Evolutionary conservation across 2,329 filamentous ascomycete species (phyloP).

Genomic region (Fragosphaeria purpurea): DNA sequence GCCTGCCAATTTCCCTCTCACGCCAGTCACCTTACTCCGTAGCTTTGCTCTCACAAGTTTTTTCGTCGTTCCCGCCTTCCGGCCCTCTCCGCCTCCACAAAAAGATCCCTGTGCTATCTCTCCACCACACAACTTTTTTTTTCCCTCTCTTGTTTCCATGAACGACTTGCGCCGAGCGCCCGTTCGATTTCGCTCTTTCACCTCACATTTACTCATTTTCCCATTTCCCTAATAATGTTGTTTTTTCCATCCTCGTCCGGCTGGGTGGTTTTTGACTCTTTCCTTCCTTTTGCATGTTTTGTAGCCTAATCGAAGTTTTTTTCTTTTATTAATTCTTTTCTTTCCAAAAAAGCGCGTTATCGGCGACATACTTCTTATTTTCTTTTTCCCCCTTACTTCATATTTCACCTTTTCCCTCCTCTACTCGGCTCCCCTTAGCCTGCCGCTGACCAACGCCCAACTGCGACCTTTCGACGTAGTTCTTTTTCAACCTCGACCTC

Average conservation of each 20-base stretch:
- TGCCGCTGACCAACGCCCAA: too few species aligned
- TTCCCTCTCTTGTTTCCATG: too few species aligned
- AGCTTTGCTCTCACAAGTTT: not conserved
- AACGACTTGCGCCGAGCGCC: too few species aligned
- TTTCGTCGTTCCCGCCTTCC: slow-evolving; percentile 10
- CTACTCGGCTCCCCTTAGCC: too few species aligned
- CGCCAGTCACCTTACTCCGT: not conserved
- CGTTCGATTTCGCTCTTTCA: not conserved
- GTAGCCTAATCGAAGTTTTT: not conserved
- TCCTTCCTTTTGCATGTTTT: not conserved
- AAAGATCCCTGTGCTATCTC: not conserved
- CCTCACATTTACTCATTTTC: not conserved
- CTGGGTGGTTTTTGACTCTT: not conserved
- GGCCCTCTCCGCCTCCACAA: slow-evolving; percentile 11
- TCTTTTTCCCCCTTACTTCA: not conserved
- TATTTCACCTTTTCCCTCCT: not conserved
- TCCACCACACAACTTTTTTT: slow-evolving; percentile 8
- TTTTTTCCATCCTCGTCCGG: not conserved
- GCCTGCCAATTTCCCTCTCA: not conserved
- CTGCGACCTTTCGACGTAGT: too few species aligned
- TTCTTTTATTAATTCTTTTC: not conserved
- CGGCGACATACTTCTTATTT: not conserved
- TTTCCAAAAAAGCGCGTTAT: not conserved
- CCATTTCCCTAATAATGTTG: not conserved
- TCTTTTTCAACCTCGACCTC: too few species aligned